A percentile compares a stretch with the other conserved stretches of the same genome.
Evolutionary conservation across 371 early-diverging fungal genomes (phyloP).

Genomic region (Mortierella sp.): DNA sequence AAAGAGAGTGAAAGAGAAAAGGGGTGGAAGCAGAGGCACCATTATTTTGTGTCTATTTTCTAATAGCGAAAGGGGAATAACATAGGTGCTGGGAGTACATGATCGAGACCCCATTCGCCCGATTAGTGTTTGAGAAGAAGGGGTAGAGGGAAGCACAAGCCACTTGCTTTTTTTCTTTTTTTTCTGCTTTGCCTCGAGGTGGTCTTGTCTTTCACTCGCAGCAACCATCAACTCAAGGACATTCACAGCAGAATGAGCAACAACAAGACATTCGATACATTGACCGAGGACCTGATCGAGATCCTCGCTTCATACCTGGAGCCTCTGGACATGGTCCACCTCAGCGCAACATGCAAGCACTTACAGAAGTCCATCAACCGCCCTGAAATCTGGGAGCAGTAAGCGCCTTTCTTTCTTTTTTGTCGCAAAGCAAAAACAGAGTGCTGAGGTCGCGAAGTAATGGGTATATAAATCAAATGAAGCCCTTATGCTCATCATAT

Average conservation of each 20-base stretch:
- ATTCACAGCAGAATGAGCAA: neutral
- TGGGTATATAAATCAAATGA: too few species aligned
- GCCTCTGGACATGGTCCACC: conserved; percentile 47
- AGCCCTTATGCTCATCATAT: too few species aligned
- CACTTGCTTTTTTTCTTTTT: conserved; percentile 6
- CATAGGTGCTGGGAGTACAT: too few species aligned
- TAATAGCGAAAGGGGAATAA: neutral
- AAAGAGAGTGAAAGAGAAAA: neutral
- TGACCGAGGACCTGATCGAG: conserved; percentile 46
- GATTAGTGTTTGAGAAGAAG: neutral
- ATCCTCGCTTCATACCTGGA: conserved; percentile 50
- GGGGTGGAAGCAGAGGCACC: neutral
- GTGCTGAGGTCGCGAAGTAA: neutral
- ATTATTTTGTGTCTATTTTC: neutral
- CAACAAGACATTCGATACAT: conserved; percentile 43
- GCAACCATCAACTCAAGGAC: neutral
- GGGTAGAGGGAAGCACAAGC: neutral
- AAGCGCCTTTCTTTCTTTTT: conserved; percentile 10
- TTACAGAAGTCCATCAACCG: conserved; percentile 30
- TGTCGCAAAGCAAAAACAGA: neutral
- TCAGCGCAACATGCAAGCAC: conserved; percentile 49
- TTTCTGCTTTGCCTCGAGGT: neutral
- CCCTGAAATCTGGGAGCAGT: conserved; percentile 56
- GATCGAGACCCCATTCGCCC: neutral
- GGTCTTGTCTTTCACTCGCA: neutral